Conservation (phyloP, 176 grass and related monocot species). For the barley (Hordeum vulgare) region DNA sequence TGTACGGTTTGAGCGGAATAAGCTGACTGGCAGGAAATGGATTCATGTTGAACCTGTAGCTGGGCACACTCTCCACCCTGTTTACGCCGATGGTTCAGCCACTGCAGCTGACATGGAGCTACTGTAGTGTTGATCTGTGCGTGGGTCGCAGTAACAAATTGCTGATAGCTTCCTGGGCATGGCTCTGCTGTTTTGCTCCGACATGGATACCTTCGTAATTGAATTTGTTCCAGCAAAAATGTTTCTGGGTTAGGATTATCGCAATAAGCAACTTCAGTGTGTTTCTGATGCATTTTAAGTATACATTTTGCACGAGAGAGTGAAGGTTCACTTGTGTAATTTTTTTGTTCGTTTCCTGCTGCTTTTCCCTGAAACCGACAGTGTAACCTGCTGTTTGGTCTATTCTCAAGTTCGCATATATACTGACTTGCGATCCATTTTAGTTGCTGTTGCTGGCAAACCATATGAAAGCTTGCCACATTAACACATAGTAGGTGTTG, state of each 20-base stretch:
- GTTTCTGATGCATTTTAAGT: conserved; percentile 3
- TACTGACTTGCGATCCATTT: neutral
- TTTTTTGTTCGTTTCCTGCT: neutral
- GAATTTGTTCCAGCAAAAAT: neutral
- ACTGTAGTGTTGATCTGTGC: neutral
- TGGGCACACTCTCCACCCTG: conserved; percentile 64
- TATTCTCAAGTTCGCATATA: neutral
- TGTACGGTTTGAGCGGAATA: conserved; percentile 76
- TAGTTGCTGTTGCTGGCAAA: neutral
- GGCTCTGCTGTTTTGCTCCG: neutral
- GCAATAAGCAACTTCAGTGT: neutral
- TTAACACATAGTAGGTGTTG: neutral
- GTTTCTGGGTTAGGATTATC: neutral
- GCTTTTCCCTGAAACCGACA: neutral
- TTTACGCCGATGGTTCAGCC: conserved; percentile 19
- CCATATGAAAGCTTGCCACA: neutral
- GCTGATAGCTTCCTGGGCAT: neutral
- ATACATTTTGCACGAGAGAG: neutral
- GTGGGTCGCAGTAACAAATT: neutral
- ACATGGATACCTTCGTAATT: neutral
- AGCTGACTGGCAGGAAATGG: conserved; percentile 76
- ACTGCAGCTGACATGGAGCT: conserved; percentile 14
- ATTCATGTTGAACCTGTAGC: conserved; percentile 66
- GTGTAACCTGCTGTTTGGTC: neutral
- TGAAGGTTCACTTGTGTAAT: too few relatives aligned